Evolutionary conservation across 2,329 filamentous ascomycete species (phyloP), one percentile per base, ranked within the genome.

Genomic region (Neofusicoccum sp.): DNA sequence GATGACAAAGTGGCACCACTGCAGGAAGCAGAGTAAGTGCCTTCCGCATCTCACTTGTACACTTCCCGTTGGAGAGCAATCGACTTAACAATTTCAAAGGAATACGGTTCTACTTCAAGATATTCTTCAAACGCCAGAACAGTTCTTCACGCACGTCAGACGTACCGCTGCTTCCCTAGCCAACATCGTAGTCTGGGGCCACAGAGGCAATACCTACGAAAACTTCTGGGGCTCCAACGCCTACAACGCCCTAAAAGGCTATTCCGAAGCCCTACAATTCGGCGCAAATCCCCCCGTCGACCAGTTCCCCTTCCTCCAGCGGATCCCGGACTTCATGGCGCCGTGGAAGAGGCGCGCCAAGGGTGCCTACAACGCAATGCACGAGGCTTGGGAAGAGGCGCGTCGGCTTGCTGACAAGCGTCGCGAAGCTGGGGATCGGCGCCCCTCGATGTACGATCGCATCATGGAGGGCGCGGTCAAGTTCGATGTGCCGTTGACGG

Each of bases 271-370:
- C 1, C 70, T 79, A 65, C 80, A 81, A 63, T 70, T 73, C 0
- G 80, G 79, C 3, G 76, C 74, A 12, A 81, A 78, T 1, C 79
- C 80, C 0, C 80, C 80, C 0, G 75, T 81, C 2, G 80, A 82
- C 44, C 68, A 76, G 20, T 78, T 78, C 40, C 76, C 79, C 0
- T 68, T 60, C 28, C 64, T 81, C 4, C 73, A 78, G 41, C 71
- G 64, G 5, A 63, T 82, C 4, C 80, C 80, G 0, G 70, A 66
- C 36, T n/a, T 9, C 14, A 66, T 66, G 4, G 65, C 63, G 24
- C 48, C 45, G 34, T 68, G 65, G 65, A 47, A 40, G 47, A 62
- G 58, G 30, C 64, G 64, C 16, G 63, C 65, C 3, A 61, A 67
- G 30, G 33, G 64, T 11, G 53, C 64, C 8, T 68, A 64, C 45